Evolutionary conservation across 2,329 filamentous ascomycete species (phyloP), one percentile per base, ranked within the genome.

Genomic region (Zasmidium citrigriseum): DNA sequence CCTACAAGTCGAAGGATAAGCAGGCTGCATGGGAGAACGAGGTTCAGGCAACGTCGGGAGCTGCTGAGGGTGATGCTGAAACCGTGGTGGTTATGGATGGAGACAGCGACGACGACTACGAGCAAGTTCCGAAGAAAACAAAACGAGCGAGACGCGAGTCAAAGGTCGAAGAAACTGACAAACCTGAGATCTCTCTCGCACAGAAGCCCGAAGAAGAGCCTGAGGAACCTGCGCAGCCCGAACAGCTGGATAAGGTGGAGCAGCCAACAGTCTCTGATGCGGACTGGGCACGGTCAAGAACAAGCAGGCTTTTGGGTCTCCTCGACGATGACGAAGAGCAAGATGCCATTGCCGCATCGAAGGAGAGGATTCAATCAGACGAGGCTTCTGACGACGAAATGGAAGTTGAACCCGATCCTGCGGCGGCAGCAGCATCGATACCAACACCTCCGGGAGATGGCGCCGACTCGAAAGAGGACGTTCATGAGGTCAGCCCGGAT

Each of bases 241-340:
- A 65, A 21, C 22, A 18, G n/a, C 46, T 25, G 69, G 70, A 50
- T 68, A 27, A 11, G 7, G 25, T n/a, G 14, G 49, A 55, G 21
- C 50, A 38, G 4, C 29, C 54, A 47, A 78, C 79, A 52, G 80
- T 87, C 2, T 88, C 89, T 21, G 92, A 97, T 76, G 86, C 88
- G 60, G 93, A 98, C 75, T 99, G 95, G 95, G 81, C 97, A 66
- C 87, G 93, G 58, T 93, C 90, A 62, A 86, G 90, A 66, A 98
- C 93, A 14, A 97, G 88, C 76, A 85, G 93, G 68, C 79, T 96
- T 50, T 81, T 97, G 52, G 95, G 93, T 72, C 80, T 98, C 24
- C 81, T 93, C 54, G 91, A 96, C 67, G 89, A 91, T 46, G 88
- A 88, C 59, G 85, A 89, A 59, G 73, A 75, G 0, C 64, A 68